phyloP scores from a whole-genome alignment of 2,329 filamentous ascomycete genomes.

The Balansia obtecta region DNA sequence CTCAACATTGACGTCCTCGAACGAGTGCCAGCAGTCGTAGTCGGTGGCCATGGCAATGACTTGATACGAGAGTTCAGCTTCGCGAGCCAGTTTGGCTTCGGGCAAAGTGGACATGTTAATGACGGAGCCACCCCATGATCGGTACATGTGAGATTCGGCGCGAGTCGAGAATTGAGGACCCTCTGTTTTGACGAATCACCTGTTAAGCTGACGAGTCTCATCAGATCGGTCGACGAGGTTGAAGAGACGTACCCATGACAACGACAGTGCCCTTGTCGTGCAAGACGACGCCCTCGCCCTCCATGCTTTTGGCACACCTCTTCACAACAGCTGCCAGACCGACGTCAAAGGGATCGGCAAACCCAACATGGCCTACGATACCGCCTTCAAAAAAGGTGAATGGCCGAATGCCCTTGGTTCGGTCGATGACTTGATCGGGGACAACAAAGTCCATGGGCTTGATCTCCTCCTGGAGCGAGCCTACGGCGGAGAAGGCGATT shows the following conservation, averaged over 20 bases:
- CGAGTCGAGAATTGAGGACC: conserved; percentile 97
- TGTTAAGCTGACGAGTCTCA: not conserved
- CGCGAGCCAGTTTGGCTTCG: conserved; percentile 88
- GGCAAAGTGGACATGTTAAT: conserved; percentile 98
- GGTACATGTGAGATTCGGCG: conserved; percentile 91
- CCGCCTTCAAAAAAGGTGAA: conserved; percentile 95
- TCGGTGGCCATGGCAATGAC: conserved; percentile 99
- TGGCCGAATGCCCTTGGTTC: conserved; percentile 85
- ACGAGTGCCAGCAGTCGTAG: conserved; percentile 94
- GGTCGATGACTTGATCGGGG: conserved; percentile 93
- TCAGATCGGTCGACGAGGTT: not conserved
- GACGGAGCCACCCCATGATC: conserved; percentile 80
- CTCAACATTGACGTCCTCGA: conserved; percentile 78
- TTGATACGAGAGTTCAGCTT: conserved; percentile 93
- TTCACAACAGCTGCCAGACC: conserved; percentile 65
- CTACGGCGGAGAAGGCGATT: conserved; percentile 91
- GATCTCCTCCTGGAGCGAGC: conserved; percentile 82
- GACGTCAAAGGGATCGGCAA: conserved; percentile 88
- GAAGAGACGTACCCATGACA: conserved; percentile 63
- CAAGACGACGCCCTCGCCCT: conserved; percentile 72
- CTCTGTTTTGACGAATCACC: conserved; percentile 38
- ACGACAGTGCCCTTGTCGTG: conserved; percentile 78
- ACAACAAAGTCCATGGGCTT: conserved; percentile 94
- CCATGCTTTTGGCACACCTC: conserved; percentile 59
- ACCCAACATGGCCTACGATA: conserved; percentile 86